phyloP scores from a whole-genome alignment of 129 eudicot species.

The Saussurea involucrata region DNA sequence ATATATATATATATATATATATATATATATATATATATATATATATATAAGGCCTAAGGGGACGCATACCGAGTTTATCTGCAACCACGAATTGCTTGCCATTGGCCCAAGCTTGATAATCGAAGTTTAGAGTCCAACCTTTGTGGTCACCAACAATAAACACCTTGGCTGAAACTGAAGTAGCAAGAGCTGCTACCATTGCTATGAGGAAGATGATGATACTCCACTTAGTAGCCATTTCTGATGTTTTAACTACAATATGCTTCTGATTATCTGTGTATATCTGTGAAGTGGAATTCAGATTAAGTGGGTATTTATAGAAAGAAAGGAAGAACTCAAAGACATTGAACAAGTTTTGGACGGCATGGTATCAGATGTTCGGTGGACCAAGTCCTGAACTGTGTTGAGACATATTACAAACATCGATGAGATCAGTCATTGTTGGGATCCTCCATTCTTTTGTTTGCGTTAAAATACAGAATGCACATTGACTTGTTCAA shows the following conservation, averaged over 20 bases:
- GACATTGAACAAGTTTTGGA: neutral
- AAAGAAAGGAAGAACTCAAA: neutral
- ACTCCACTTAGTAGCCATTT: slow-evolving; percentile 12
- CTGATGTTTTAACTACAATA: neutral
- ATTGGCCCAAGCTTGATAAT: slow-evolving; percentile 32
- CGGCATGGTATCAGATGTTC: slow-evolving; percentile 5
- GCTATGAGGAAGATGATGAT: slow-evolving; percentile 19
- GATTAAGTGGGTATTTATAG: slow-evolving; percentile 13
- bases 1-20: too few relatives aligned
- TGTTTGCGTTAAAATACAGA: neutral
- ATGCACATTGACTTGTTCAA: slow-evolving; percentile 6
- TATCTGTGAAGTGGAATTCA: neutral
- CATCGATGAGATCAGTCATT: too few relatives aligned
- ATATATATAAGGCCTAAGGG: too few relatives aligned
- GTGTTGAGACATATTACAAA: neutral
- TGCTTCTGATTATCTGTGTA: neutral
- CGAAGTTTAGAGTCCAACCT: slow-evolving; percentile 19
- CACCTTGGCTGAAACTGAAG: neutral
- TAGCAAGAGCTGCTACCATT: neutral
- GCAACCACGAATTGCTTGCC: slow-evolving; percentile 25
- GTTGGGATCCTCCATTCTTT: too few relatives aligned
- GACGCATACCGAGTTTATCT: slow-evolving; percentile 23
- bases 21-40: too few relatives aligned
- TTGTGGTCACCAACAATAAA: slow-evolving; percentile 7
- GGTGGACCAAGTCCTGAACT: slow-evolving; percentile 4